Percentiles rank a stretch among this genome's conserved stretches.
Evolutionary conservation across 441 rosid species (phyloP).

Genomic region (Sinapis alba): DNA sequence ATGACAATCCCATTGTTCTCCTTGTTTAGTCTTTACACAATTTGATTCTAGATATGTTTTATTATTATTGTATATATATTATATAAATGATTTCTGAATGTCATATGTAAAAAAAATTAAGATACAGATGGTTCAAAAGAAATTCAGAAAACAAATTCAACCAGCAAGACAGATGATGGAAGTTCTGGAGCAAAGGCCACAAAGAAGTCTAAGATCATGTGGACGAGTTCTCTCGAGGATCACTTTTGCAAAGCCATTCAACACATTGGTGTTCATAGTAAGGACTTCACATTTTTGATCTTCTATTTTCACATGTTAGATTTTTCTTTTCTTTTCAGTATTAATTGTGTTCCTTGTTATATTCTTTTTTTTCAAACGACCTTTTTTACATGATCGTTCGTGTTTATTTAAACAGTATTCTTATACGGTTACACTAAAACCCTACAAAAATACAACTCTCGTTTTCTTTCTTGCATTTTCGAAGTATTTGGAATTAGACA

Average conservation of each 20-base stretch:
- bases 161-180: background rate
- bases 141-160: background rate
- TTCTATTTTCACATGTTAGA: background rate
- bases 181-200: background rate
- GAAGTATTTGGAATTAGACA: background rate
- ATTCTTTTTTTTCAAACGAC: background rate
- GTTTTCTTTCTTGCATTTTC: background rate
- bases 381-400: background rate
- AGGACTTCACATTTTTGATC: background rate
- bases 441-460: background rate
- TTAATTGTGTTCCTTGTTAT: too few species aligned
- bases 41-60: background rate
- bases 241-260: background rate
- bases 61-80: background rate
- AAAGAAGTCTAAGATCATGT: background rate
- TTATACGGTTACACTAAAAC: background rate
- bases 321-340: background rate
- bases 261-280: constrained; percentile 7
- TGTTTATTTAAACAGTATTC: too few species aligned
- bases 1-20: background rate
- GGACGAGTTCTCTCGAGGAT: background rate
- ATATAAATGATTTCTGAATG: background rate
- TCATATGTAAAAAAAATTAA: background rate
- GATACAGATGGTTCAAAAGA: background rate
- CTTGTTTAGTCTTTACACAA: background rate